Base-by-base conservation (phyloP, 2,329 filamentous ascomycete genomes). In the Rosellinia necatrix region DNA sequence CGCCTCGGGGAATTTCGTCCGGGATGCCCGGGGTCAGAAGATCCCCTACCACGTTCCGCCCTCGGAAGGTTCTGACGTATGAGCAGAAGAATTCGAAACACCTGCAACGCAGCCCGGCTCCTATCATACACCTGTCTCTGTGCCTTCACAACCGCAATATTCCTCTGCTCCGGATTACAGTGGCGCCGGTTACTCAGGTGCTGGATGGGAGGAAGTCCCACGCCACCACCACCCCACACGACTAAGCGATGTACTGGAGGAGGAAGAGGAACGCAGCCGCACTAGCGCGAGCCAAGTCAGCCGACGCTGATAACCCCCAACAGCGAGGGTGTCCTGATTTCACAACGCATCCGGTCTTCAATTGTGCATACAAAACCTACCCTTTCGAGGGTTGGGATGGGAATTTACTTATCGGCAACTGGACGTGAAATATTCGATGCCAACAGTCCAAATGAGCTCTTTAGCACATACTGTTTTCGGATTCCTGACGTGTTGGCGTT, bases 151-250 rank as follows among this genome's bases (percentile, higher is more conserved):
- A 35, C 67, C 68, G 6, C 65, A 65, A 53, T 78, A 81, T 60
- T 70, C 75, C 17, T 52, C 68, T 22, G 63, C 61, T 24, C 75
- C 82, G 15, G 88, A 91, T 66, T 91, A 91, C 68, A 79, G 81
- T 4, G 88, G 87, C 40, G 76, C 83, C 40, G 85, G 82, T 19
- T 91, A 87, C 72, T 86, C 79, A 6, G 82, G 83, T 1, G 81
- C 85, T 2, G 87, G 84, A 13, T 96, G 91, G 90, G 90, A 94
- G 61, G 63, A 68, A 74, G 76, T 77, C n/a, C 87, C 88, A 21
- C 82, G 86, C 53, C 92, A 96, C 72, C 90, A 94, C 64, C 91
- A 96, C 73, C 92, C 92, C 0, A 96, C 92, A 7, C 80, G 92
- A 53, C 77, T 96, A 60, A 96, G 91, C 71, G 92, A 96, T 73